phyloP scores from a whole-genome alignment of 345 rosid genomes.

The Physaria fendleri region DNA sequence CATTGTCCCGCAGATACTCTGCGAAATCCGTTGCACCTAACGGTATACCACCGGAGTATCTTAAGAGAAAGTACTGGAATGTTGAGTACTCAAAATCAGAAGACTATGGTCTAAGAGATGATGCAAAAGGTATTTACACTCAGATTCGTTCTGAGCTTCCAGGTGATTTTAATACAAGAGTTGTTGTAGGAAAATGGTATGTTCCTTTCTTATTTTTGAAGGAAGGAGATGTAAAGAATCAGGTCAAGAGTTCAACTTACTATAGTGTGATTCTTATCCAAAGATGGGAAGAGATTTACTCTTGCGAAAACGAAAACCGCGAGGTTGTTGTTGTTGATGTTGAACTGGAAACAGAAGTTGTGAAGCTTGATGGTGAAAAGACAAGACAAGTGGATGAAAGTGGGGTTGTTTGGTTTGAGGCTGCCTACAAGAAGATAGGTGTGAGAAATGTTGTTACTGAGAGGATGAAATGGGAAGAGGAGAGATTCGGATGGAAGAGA shows the following conservation, averaged over 20 bases:
- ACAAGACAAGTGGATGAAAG: slow-evolving; percentile 6
- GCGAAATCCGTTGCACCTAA: slow-evolving; percentile 46
- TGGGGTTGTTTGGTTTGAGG: slow-evolving; percentile 38
- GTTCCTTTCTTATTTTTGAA: slow-evolving; percentile 58
- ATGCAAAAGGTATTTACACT: slow-evolving; percentile 47
- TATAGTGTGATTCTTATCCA: slow-evolving; percentile 54
- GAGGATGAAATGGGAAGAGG: slow-evolving; percentile 52
- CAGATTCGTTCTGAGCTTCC: slow-evolving; percentile 40
- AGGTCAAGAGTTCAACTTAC: slow-evolving; percentile 38
- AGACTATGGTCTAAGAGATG: slow-evolving; percentile 35
- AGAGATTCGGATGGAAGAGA: slow-evolving; percentile 44
- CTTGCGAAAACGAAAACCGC: slow-evolving; percentile 26
- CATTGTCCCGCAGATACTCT: not conserved
- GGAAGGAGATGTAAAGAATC: slow-evolving; percentile 36
- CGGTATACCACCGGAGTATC: slow-evolving; percentile 44
- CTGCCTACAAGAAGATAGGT: slow-evolving; percentile 31
- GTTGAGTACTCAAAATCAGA: slow-evolving; percentile 20
- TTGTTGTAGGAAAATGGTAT: slow-evolving; percentile 56
- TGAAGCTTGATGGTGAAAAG: slow-evolving; percentile 6
- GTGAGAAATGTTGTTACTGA: slow-evolving; percentile 33
- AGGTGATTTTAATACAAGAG: slow-evolving; percentile 10
- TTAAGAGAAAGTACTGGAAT: slow-evolving; percentile 45
- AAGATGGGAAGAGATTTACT: slow-evolving; percentile 49
- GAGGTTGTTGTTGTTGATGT: slow-evolving; percentile 28
- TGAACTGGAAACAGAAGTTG: slow-evolving; percentile 30